Base-by-base conservation (phyloP, 2,329 filamentous ascomycete species). In the Penicillium sp. region DNA sequence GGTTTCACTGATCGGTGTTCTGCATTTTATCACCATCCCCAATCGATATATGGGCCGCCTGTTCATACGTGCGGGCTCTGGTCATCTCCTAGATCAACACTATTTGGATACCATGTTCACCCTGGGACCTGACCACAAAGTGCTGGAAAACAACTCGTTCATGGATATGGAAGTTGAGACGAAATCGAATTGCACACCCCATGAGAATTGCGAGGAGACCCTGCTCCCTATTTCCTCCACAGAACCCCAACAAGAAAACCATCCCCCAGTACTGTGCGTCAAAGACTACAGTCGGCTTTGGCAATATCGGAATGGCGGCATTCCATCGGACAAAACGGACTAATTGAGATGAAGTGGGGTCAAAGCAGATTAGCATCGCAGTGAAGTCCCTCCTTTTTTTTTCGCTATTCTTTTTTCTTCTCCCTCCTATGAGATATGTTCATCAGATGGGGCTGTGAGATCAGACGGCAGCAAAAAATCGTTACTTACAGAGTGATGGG, bases 1-100 rank as follows among this genome's bases (percentile, higher is more conserved):
- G 63, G 89, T 93, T 2, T 83, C 89, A 4, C 77, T 86, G 10
- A 90, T 88, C 82, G 90, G 90, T 1, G 85, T 92, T 6, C 77
- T 93, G 35, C 83, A 90, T 69, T 91, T 90, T 67, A 79, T 80
- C 2, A 73, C 75, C 24, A 70, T 79, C 2, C 70, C 75, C 0
- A 82, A 80, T 57, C 73, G 77, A 14, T 84, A 79, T 60, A 73
- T 78, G 56, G 82, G 82, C 0, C 75, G 75, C 11, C 66, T 84
- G 0, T 83, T 84, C 54, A 71, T 78, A 22, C 72, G 76, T 4
- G 73, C 71, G 1, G 70, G 68, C 9, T 68, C 68, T 0, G 78
- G 78, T 6, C 78, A 80, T 59, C 62, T 75, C 57, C 66, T 80
- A 55, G 77, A 78, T 44, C 74, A 79, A 60, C 77, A 80, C 59